Conservation (phyloP, 2,329 filamentous ascomycete species). For the Penicillium sp. region DNA sequence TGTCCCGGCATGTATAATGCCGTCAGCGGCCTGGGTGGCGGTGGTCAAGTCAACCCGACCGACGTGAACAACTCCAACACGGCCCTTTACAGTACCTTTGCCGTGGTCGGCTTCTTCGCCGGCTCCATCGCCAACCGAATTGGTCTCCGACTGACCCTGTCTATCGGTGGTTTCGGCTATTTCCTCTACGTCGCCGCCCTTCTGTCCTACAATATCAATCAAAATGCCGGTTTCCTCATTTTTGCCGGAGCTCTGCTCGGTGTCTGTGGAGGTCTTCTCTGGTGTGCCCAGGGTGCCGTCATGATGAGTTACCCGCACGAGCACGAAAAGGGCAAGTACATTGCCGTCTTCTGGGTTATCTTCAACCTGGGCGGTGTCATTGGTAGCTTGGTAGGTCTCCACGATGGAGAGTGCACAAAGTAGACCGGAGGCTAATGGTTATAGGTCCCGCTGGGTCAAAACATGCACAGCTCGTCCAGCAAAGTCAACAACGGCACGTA, state of each 20-base stretch:
- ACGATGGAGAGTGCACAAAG: not conserved
- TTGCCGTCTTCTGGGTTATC: conserved; percentile 90
- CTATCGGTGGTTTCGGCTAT: conserved; percentile 49
- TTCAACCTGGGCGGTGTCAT: conserved; percentile 92
- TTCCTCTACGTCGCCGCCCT: conserved; percentile 51
- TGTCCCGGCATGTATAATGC: conserved; percentile 74
- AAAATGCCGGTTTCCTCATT: conserved; percentile 49
- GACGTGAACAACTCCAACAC: conserved; percentile 67
- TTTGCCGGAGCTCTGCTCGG: conserved; percentile 51
- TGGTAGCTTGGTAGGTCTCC: conserved; percentile 61
- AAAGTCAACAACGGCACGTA: conserved; percentile 71
- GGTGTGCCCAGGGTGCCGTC: conserved; percentile 52
- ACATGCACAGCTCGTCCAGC: conserved; percentile 42
- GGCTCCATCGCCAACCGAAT: conserved; percentile 50
- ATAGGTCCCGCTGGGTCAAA: conserved; percentile 47
- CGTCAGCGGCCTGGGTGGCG: conserved; percentile 63
- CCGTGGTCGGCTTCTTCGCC: conserved; percentile 62
- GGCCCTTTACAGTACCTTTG: conserved; percentile 71
- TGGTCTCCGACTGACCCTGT: conserved; percentile 44
- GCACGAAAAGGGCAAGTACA: conserved; percentile 79
- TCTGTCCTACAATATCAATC: conserved; percentile 51
- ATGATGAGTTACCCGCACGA: conserved; percentile 83
- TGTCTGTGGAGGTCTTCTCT: conserved; percentile 50
- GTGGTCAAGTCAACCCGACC: conserved; percentile 56
- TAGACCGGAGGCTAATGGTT: conserved; percentile 1